phyloP scores from a whole-genome alignment of 441 rosid genomes.

The Bruguiera hainesii region DNA sequence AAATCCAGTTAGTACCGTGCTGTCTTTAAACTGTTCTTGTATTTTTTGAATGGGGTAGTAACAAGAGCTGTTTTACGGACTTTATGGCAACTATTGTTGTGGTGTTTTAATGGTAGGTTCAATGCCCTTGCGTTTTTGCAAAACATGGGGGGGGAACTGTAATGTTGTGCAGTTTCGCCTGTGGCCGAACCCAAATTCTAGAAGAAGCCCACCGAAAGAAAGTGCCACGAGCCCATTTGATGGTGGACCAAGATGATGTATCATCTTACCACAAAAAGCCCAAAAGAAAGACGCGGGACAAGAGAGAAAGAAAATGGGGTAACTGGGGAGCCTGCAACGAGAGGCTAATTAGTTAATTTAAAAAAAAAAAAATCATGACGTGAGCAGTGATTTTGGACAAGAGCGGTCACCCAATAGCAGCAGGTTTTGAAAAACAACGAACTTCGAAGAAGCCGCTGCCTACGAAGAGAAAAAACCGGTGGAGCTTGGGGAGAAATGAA shows the following conservation, averaged over 20 bases:
- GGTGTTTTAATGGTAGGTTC: slow-evolving; percentile 36
- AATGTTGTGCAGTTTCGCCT: slow-evolving; percentile 36
- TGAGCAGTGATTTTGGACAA: neutral
- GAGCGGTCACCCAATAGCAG: slow-evolving; percentile 18
- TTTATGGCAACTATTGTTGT: neutral
- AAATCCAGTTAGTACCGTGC: neutral
- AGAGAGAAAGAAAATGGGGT: no score
- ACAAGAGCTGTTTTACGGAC: neutral
- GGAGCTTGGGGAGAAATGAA: neutral
- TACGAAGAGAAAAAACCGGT: neutral
- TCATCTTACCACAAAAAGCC: no score
- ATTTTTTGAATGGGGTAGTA: neutral
- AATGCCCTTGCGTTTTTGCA: slow-evolving; percentile 60
- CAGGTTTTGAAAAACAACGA: slow-evolving; percentile 12
- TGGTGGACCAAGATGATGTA: no score
- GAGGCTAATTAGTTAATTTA: no score
- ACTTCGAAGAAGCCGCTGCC: slow-evolving; percentile 17
- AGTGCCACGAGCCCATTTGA: no score
- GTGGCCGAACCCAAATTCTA: no score
- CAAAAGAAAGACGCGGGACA: no score
- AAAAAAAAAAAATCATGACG: neutral
- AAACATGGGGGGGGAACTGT: slow-evolving; percentile 55
- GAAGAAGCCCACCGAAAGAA: no score
- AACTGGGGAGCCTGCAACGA: no score
- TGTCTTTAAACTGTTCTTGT: no score